Evolutionary conservation across 1,284 basidiomycete species (phyloP), one percentile per base, ranked within the genome.

Genomic region (Termitomyces sp.): DNA sequence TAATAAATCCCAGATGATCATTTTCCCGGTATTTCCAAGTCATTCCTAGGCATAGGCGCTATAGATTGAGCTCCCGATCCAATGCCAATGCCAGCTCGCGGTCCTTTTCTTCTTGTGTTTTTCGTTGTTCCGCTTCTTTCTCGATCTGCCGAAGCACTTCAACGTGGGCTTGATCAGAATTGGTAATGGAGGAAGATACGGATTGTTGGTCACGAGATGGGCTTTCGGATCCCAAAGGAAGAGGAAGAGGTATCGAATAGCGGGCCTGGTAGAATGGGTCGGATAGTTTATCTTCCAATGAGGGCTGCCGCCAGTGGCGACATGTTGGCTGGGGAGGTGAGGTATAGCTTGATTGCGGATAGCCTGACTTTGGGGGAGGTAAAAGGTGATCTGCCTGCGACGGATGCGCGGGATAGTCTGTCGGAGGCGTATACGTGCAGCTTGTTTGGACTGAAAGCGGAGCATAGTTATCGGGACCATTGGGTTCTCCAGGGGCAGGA

Each of bases 231-330:
- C 66, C 68, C n/a, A 70, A 67, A 17, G 81, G 80, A 15, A 82
- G 71, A 13, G 81, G 78, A n/a, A 82, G 68, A 5, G 77, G 77
- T 1, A 72, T 67, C 46, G 77, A 72, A 64, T 83, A 83, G 19
- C 77, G 70, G 19, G 67, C 65, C 39, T 67, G 63, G 3, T 77
- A 68, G 59, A 78, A 75, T 26, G 77, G 74, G 60, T 80, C 78
- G 2, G 70, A 70, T 1, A 74, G 62, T 2, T 56, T 50, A 24
- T 63, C 61, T 28, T 50, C 24, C 7, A 53, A 28, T 40, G 54
- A 34, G 50, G 58, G 33, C 50, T 51, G 36, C 17, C 56, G 44
- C 45, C 31, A 47, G 12, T 21, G 48, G 43, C 15, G 58, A 31
- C 5, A 42, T 52, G 21, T 34, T 40, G 50, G 36, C 31, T 42